These are phyloP conservation scores for Trifolium subterraneum DNA, from an alignment of 306 rosid species.

Conservation along the genomic window DNA sequence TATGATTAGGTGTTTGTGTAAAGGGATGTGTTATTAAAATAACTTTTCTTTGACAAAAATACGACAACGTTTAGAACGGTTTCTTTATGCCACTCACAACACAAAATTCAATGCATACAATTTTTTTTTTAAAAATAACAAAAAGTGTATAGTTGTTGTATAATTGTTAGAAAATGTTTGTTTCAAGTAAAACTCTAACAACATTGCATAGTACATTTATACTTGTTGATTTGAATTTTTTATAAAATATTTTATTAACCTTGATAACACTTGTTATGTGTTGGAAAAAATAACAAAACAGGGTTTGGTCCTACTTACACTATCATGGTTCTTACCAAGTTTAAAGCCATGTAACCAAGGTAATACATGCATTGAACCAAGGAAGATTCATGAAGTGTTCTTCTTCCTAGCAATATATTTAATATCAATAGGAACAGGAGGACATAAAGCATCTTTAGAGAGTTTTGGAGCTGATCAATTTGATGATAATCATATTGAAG, in stretches of 20 bases:
- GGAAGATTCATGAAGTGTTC: slow-evolving; percentile 64
- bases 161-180: no score
- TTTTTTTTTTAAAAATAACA: no score
- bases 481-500: slow-evolving; percentile 66
- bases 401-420: slow-evolving; percentile 82
- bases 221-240: neutral
- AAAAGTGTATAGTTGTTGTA: no score
- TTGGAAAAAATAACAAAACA: slow-evolving; percentile 36
- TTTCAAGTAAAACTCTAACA: neutral
- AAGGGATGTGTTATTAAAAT: no score
- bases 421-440: slow-evolving; percentile 89
- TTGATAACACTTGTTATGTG: neutral
- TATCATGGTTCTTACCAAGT: slow-evolving; percentile 76
- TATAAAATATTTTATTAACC: neutral
- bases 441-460: slow-evolving; percentile 89
- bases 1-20: neutral
- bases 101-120: no score
- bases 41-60: no score
- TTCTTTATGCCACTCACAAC: no score
- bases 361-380: slow-evolving; percentile 54
- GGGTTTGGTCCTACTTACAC: slow-evolving; percentile 74
- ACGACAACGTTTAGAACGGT: no score
- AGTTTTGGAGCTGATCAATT: slow-evolving; percentile 98
- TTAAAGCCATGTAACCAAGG: slow-evolving; percentile 59
- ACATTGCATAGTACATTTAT: neutral